These are phyloP conservation scores for Mycena capillaripes DNA, from an alignment of 768 basidiomycete species.

Conservation along the genomic window DNA sequence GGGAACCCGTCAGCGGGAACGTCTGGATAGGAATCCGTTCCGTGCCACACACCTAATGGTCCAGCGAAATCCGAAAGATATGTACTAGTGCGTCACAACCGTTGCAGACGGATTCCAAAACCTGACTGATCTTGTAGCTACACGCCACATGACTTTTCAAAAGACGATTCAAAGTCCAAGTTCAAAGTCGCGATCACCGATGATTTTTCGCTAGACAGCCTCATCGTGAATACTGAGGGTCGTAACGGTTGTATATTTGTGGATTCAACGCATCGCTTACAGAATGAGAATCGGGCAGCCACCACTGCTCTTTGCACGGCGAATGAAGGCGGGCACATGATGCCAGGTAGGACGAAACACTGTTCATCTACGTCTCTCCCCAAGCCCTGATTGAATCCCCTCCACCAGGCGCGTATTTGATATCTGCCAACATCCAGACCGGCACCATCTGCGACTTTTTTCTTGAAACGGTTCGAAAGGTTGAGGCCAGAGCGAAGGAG, in stretches of 20 bases:
- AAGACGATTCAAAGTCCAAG: conserved; percentile 12
- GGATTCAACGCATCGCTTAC: conserved; percentile 20
- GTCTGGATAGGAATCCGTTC: conserved; percentile 17
- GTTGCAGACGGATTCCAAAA: background rate
- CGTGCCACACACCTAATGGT: conserved; percentile 24
- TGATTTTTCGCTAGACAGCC: conserved; percentile 26
- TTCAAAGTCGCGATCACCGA: conserved; percentile 23
- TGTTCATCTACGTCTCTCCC: background rate
- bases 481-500: background rate
- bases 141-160: conserved; percentile 9
- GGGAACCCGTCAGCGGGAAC: background rate
- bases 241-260: conserved; percentile 14
- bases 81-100: conserved; percentile 22
- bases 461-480: background rate
- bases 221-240: background rate
- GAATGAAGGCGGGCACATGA: background rate
- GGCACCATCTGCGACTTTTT: background rate
- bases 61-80: conserved; percentile 2
- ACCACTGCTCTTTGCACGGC: conserved; percentile 23
- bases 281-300: conserved; percentile 24
- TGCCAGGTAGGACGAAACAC: conserved; percentile 15
- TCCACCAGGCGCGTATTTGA: conserved; percentile 9
- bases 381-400: background rate
- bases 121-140: background rate
- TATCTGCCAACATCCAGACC: conserved; percentile 23